Percentiles rank a stretch among this genome's conserved stretches.
Evolutionary conservation across 257 asterid species (phyloP).

Genomic region (Solanum habrochaites): DNA sequence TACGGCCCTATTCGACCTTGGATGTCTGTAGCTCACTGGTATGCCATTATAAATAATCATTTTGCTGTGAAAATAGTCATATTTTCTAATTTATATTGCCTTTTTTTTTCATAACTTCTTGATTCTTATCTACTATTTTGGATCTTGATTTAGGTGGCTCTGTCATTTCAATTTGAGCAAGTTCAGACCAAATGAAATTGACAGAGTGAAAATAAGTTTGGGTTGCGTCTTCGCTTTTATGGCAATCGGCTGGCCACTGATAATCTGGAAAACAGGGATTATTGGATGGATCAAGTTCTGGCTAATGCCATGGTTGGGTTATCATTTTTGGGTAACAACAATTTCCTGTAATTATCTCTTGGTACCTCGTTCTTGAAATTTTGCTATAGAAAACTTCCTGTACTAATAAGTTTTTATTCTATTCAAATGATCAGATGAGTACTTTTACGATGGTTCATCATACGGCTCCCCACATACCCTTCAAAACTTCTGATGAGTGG

Average conservation of each 20-base stretch:
- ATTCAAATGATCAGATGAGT: constrained; percentile 51
- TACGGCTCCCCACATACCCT: constrained; percentile 98
- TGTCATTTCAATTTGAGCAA: constrained; percentile 73
- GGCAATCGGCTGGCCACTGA: constrained; percentile 95
- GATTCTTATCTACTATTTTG: neutral
- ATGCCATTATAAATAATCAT: neutral
- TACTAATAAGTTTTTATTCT: neutral
- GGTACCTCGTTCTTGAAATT: neutral
- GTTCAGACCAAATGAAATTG: constrained; percentile 84
- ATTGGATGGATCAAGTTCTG: constrained; percentile 94
- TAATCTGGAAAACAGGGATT: constrained; percentile 63
- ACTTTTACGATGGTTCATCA: constrained; percentile 98
- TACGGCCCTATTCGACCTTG: constrained; percentile 81
- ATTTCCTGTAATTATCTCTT: neutral
- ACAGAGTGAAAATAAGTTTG: constrained; percentile 87
- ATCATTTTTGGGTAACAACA: constrained; percentile 88
- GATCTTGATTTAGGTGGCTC: constrained; percentile 37
- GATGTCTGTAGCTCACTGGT: constrained; percentile 98
- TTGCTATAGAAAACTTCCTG: neutral
- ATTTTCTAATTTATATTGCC: neutral
- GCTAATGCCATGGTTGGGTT: constrained; percentile 97
- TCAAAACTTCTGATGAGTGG: constrained; percentile 72
- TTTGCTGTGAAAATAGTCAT: neutral
- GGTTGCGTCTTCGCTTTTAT: constrained; percentile 90
- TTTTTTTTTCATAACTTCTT: neutral